These are phyloP conservation scores for Fusarium sp. DNA, from an alignment of 2,329 filamentous ascomycete genomes.

Conservation along the genomic window DNA sequence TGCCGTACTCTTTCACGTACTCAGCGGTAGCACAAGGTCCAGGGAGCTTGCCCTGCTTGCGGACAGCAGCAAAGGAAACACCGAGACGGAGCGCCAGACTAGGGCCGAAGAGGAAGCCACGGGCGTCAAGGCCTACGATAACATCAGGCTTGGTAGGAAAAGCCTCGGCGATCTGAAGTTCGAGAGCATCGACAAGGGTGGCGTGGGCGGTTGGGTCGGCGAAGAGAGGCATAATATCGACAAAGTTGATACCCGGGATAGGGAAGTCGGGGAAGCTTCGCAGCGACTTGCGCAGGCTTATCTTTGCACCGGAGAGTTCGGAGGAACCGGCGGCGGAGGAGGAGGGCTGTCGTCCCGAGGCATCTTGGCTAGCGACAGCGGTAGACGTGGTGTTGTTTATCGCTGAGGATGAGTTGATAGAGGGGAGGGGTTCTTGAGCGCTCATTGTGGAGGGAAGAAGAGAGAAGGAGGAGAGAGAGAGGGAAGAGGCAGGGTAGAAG, in stretches of 20 bases:
- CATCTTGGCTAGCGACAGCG: conserved; percentile 58
- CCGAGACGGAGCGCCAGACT: conserved; percentile 84
- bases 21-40: conserved; percentile 85
- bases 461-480: conserved; percentile 41
- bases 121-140: conserved; percentile 90
- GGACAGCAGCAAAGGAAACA: conserved; percentile 88
- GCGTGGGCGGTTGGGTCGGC: conserved; percentile 77
- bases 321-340: conserved; percentile 68
- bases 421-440: conserved; percentile 39
- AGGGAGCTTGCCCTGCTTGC: conserved; percentile 96
- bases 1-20: conserved; percentile 96
- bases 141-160: conserved; percentile 81
- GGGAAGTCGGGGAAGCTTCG: conserved; percentile 94
- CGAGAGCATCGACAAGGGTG: conserved; percentile 82
- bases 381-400: conserved; percentile 43
- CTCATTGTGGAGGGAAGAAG: conserved; percentile 49
- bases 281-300: conserved; percentile 76
- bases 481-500: conserved; percentile 40
- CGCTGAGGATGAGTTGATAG: conserved; percentile 39
- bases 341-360: conserved; percentile 71
- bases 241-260: conserved; percentile 90
- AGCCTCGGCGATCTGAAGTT: conserved; percentile 78
- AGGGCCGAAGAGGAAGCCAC: conserved; percentile 95
- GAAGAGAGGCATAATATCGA: conserved; percentile 98
- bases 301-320: conserved; percentile 74